phyloP scores from a whole-genome alignment of 2,329 filamentous ascomycete genomes.

The Chaetomium sp. region DNA sequence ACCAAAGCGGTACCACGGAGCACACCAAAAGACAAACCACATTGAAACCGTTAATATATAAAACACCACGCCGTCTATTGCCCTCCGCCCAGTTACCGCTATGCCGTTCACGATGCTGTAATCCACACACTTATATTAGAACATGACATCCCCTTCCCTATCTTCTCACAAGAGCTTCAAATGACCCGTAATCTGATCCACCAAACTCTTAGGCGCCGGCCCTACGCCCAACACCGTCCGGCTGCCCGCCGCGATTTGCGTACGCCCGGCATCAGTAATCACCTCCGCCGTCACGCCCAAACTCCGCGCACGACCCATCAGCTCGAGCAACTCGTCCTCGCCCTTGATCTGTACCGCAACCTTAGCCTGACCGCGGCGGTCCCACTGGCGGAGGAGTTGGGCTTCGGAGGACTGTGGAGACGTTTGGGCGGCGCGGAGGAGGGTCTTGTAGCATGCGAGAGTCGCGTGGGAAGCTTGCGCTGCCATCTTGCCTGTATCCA shows the following conservation, averaged over 20 bases:
- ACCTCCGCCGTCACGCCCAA: constrained; percentile 82
- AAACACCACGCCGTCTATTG: neutral
- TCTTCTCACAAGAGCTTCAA: constrained; percentile 69
- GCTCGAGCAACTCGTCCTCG: constrained; percentile 69
- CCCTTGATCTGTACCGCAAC: constrained; percentile 84
- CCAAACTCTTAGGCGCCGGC: constrained; percentile 74
- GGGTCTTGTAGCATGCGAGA: constrained; percentile 89
- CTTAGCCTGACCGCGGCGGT: constrained; percentile 81
- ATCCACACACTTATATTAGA: neutral
- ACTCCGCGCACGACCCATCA: constrained; percentile 73
- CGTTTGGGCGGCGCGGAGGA: constrained; percentile 49
- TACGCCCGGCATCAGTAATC: constrained; percentile 91
- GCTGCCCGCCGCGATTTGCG: constrained; percentile 91
- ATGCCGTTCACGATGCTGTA: neutral
- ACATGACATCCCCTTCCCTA: too few species aligned
- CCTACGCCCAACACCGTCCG: constrained; percentile 84
- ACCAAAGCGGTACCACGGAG: too few species aligned
- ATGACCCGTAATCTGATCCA: constrained; percentile 78
- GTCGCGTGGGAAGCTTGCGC: constrained; percentile 96
- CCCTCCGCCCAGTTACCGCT: neutral
- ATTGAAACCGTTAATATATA: too few species aligned
- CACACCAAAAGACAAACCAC: too few species aligned
- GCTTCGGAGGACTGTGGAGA: constrained; percentile 48
- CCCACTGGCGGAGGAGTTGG: constrained; percentile 73
- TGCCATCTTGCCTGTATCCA: constrained; percentile 79